A percentile compares a stretch with the other conserved stretches of the same genome.
Evolutionary conservation across 768 basidiomycete species (phyloP).

Genomic region (Pisolithus tinctorius): DNA sequence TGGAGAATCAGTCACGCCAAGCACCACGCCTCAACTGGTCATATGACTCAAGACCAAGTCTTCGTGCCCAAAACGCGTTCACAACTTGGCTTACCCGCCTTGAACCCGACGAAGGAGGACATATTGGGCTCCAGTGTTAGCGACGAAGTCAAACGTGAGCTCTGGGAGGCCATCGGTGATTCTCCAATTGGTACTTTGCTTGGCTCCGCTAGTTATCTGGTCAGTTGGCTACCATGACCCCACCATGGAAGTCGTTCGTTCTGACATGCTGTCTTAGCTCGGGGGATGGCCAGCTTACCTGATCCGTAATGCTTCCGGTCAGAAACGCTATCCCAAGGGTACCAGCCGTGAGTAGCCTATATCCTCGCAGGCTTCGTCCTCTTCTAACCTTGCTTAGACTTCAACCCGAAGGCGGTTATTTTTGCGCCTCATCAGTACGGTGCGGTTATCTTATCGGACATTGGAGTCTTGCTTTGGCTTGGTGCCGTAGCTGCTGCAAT

Average conservation of each 20-base stretch:
- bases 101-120: conserved; percentile 66
- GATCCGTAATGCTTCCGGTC: conserved; percentile 78
- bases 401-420: conserved; percentile 70
- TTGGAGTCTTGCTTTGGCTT: conserved; percentile 76
- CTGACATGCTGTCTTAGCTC: conserved; percentile 36
- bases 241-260: neutral
- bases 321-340: conserved; percentile 66
- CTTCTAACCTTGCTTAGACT: conserved; percentile 41
- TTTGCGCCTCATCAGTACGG: conserved; percentile 74
- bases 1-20: conserved; percentile 94
- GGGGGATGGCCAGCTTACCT: conserved; percentile 86
- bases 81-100: conserved; percentile 52
- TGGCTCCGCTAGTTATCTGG: conserved; percentile 52
- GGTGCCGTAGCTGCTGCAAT: conserved; percentile 49
- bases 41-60: conserved; percentile 93
- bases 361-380: neutral
- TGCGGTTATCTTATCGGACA: conserved; percentile 75
- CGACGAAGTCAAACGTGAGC: conserved; percentile 60
- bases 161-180: conserved; percentile 86
- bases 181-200: conserved; percentile 71
- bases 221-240: conserved; percentile 23
- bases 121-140: conserved; percentile 56
- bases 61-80: conserved; percentile 90
- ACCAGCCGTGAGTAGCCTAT: conserved; percentile 62
- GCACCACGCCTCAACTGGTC: conserved; percentile 92